phyloP scores from a whole-genome alignment of 2,329 filamentous ascomycete species.

The Aspergillus niger region DNA sequence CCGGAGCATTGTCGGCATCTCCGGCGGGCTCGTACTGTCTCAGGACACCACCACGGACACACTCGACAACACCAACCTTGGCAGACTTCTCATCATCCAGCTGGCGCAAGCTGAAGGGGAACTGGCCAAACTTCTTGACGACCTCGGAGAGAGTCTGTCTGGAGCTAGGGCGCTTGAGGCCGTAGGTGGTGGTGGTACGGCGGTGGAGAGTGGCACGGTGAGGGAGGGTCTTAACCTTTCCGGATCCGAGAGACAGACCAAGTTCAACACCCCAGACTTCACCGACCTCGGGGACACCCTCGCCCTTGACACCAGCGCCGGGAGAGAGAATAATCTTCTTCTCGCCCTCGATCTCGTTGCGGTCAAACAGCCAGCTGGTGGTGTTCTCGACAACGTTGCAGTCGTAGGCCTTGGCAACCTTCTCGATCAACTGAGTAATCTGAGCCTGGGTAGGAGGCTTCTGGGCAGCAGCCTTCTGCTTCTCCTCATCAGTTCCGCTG shows the following conservation, averaged over 20 bases:
- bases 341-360: slow-evolving; percentile 95
- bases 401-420: slow-evolving; percentile 86
- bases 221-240: slow-evolving; percentile 91
- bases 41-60: slow-evolving; percentile 87
- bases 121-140: slow-evolving; percentile 94
- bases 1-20: slow-evolving; percentile 83
- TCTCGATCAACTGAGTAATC: slow-evolving; percentile 86
- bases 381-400: slow-evolving; percentile 96
- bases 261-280: slow-evolving; percentile 99
- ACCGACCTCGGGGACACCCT: slow-evolving; percentile 81
- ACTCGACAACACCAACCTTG: slow-evolving; percentile 95
- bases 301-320: slow-evolving; percentile 84
- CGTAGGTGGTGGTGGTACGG: slow-evolving; percentile 87
- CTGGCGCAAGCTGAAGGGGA: slow-evolving; percentile 97
- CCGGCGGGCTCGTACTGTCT: slow-evolving; percentile 95
- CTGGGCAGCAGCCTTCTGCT: slow-evolving; percentile 80
- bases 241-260: slow-evolving; percentile 83
- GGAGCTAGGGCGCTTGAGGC: slow-evolving; percentile 90
- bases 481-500: slow-evolving; percentile 86
- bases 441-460: slow-evolving; percentile 83
- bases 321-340: slow-evolving; percentile 94
- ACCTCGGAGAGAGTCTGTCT: slow-evolving; percentile 91
- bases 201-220: slow-evolving; percentile 90
- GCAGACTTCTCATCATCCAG: slow-evolving; percentile 94
- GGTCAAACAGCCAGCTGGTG: slow-evolving; percentile 93